These are phyloP conservation scores for Aulographum hederae DNA, from an alignment of 2,329 filamentous ascomycete species.

Conservation along the genomic window DNA sequence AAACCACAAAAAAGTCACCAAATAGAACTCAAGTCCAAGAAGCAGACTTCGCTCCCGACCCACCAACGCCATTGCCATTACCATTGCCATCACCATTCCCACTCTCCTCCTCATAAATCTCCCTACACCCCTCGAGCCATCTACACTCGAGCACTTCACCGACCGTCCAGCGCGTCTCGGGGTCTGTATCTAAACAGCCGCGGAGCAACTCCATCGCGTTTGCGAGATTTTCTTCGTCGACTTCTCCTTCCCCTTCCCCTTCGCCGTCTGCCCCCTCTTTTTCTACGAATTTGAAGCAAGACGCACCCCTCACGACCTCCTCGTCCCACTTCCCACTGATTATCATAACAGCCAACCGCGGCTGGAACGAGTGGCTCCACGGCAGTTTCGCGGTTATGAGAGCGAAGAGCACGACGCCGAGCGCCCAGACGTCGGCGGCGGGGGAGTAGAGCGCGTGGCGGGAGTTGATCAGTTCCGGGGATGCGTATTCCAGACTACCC, in stretches of 20 bases:
- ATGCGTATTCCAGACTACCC: constrained; percentile 39
- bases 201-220: constrained; percentile 35
- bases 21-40: too few species aligned
- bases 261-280: background rate
- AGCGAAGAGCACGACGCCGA: constrained; percentile 43
- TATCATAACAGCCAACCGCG: constrained; percentile 41
- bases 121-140: constrained; percentile 29
- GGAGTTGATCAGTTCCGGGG: constrained; percentile 28
- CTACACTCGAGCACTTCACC: constrained; percentile 33
- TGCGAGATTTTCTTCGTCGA: constrained; percentile 23
- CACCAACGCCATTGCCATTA: too few species aligned
- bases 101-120: constrained; percentile 8
- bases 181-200: constrained; percentile 40
- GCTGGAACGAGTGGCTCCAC: constrained; percentile 41
- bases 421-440: constrained; percentile 48
- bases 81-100: too few species aligned
- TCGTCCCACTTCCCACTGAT: constrained; percentile 39
- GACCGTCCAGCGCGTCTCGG: constrained; percentile 37
- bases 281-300: too few species aligned
- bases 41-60: too few species aligned
- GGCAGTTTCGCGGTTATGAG: constrained; percentile 42
- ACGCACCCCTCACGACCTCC: too few species aligned
- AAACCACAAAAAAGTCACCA: too few species aligned
- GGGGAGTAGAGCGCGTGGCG: constrained; percentile 26
- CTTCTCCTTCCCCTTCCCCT: background rate